Evolutionary conservation across 768 basidiomycete species (phyloP), one percentile per base, ranked within the genome.

Genomic region (Amanita thiersii): DNA sequence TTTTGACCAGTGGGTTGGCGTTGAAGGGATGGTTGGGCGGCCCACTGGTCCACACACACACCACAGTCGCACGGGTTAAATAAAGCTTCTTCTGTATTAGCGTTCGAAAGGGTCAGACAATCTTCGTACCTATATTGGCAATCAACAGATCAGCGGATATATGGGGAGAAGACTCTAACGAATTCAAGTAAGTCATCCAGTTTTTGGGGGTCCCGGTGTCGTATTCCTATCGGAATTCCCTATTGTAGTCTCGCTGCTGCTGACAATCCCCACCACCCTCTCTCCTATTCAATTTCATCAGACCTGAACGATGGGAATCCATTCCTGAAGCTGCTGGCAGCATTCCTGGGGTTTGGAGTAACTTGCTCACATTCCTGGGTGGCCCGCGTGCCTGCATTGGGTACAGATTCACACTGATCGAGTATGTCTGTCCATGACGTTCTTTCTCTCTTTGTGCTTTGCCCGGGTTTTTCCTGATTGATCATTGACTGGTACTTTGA

Each of bases 321-420:
- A 25, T 64, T 6, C 77, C 79, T 0, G 66, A 70, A 14, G 61
- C 60, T 1, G 68, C 62, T 1, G 52, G 53, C 3, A 43, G 53
- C 0, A 59, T 83, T 15, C 82, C 82, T 3, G 75, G 80, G 4
- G 65, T 82, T 0, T 81, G 73, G 71, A 67, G 72, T 5, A 70
- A 79, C 50, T 52, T 76, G 47, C 52, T 82, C 25, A 69, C 75
- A 0, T 86, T 86, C 66, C 49, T 79, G 2, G 77, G 77, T 24
- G 82, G 82, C 4, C 75, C 78, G 10, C 68, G 70, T 14, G 68
- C 77, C 0, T 86, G 81, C 46, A 81, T 84, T 25, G 80, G 80
- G 0, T 82, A 73, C 52, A 70, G 75, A 3, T 83, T 83, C 52
- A 65, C 81, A 10, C 55, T 82, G 15, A 60, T 72, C 11, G 78